Evolutionary conservation across 2,329 filamentous ascomycete species (phyloP).

Genomic region (Penicillium sp.): DNA sequence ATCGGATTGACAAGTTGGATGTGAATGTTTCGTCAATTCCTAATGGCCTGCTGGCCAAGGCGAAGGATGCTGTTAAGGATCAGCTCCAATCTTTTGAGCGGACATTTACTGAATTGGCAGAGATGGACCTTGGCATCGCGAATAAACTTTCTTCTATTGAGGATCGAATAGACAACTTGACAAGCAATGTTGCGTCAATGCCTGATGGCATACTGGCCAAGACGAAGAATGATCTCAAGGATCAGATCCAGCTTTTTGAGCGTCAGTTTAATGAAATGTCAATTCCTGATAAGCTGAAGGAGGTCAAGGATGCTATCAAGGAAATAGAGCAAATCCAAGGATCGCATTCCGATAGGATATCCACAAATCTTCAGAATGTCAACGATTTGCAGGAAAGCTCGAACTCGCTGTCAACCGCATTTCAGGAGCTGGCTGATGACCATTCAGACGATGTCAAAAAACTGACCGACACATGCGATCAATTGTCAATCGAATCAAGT

Average conservation of each 20-base stretch:
- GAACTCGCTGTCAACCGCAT: constrained; percentile 3
- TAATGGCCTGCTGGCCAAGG: not conserved
- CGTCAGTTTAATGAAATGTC: not conserved
- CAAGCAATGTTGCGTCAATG: not conserved
- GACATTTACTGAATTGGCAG: not conserved
- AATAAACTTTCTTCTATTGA: not conserved
- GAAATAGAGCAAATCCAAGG: not conserved
- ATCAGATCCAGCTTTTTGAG: not conserved
- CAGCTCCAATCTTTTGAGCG: not conserved
- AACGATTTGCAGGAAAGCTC: constrained; percentile 5
- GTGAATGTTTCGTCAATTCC: not conserved
- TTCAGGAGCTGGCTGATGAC: constrained; percentile 4
- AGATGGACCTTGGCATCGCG: not conserved
- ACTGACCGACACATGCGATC: not conserved
- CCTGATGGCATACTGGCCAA: not conserved
- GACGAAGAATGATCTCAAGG: not conserved
- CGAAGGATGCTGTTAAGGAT: not conserved
- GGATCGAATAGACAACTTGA: not conserved
- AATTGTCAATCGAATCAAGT: not conserved
- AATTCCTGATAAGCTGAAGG: not conserved
- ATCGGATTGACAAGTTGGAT: not conserved
- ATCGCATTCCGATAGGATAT: not conserved
- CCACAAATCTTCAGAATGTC: not conserved
- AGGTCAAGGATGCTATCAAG: not conserved
- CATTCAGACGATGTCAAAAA: not conserved